Evolutionary conservation across 2,329 filamentous ascomycete species (phyloP), one percentile per base, ranked within the genome.

Genomic region (Corniculantispora saksenae): DNA sequence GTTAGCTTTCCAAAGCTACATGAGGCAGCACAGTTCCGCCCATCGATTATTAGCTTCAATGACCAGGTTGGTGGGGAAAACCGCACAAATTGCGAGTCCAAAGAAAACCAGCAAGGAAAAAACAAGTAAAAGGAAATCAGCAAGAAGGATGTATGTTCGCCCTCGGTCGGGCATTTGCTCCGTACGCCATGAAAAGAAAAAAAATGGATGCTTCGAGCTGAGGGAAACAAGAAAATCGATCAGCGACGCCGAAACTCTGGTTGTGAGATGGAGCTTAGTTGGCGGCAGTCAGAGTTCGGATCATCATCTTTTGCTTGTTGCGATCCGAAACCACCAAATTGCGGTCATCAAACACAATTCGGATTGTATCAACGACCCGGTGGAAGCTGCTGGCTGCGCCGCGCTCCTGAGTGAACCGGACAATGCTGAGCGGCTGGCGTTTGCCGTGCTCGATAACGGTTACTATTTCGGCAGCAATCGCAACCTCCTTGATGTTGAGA

Each of bases 311-410:
- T 69, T 83, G 82, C 77, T 89, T 90, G 62, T 78, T 80, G 69
- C 84, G 83, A 72, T 93, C 91, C 45, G 85, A 80, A 29, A 97
- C 87, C 35, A 97, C 78, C 70, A 94, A 80, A 29, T 83, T 83
- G 32, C 89, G 86, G 66, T 82, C 82, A 68, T 82, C 83, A 74
- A 96, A 88, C 19, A 92, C 85, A 23, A 85, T 82, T 69, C 89
- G 85, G 70, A 97, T 83, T 3, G 91, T 90, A 66, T 93, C 90
- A 29, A 96, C 86, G 12, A 97, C 91, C 73, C 88, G 89, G 74
- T 92, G 86, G 79, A 98, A 97, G 70, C 91, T 95, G 71, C 91
- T 95, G 45, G 92, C 93, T 1, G 94, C 94, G n/a, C 94, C 95
- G 65, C 89, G 89, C 73, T 95, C 93, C 73, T 97, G 94, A 1